Base-by-base conservation (phyloP, 352 stramenopile species). In the Plasmopara halstedii region DNA sequence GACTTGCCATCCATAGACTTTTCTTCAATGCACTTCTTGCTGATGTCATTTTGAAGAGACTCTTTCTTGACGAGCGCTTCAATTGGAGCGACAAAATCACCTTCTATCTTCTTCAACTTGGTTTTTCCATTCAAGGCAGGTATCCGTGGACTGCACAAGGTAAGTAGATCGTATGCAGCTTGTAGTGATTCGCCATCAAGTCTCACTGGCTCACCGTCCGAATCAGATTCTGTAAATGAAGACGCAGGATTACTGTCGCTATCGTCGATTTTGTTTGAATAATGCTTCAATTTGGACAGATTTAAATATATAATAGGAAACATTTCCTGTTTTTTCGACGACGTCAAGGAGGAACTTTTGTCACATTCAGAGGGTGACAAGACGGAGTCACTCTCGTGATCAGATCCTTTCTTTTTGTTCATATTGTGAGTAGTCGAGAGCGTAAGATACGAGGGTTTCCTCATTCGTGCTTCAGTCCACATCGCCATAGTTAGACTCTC, bases 301-400 rank as follows among this genome's bases (percentile, higher is more conserved):
- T 85, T 85, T 63, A 88, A 77, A 67, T 88, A 88, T 47, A 88
- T 85, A 60, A 88, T 85, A 6, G 76, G 76, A 27, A 88, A 75
- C 33, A 76, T 64, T 25, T 77, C 75, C n/a, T 80, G 67, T 25
- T 71, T 74, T 60, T 74, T 80, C 5, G 53, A 37, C 31, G 56
- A 56, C 4, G 59, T 54, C 9, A 67, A 58, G 1, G 50, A 65
- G 23, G 67, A 31, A 9, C 56, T 58, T 25, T 53, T 59, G 11
- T 47, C 58, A 26, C 63, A 63, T 21, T 43, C 73, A 2, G 46
- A 17, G 2, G 52, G 53, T 11, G 47, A 58, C 18, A 48, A 27
- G 7, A 22, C 3, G 0, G 31, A 23, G 4, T 63, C 51, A 2
- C 50, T 34, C 10, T 80, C 63, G 4, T 46, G 48, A 35, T 50